Evolutionary conservation across 176 grass and related monocot genomes (phyloP).

Genomic region (Hordeum marinum): DNA sequence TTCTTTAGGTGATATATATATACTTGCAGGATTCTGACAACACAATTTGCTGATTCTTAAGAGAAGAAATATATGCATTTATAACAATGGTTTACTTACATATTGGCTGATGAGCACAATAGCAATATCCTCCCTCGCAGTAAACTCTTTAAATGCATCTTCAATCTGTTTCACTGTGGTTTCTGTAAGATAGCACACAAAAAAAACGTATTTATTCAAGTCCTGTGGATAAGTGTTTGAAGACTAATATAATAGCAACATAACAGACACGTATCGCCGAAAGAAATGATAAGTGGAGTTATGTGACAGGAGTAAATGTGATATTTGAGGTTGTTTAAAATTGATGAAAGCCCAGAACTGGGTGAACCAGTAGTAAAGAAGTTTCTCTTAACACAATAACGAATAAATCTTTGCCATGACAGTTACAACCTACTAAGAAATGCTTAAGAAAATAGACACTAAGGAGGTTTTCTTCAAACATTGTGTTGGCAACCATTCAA

Average conservation of each 20-base stretch:
- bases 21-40: background rate
- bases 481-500: background rate
- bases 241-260: background rate
- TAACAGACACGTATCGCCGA: background rate
- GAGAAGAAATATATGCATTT: background rate
- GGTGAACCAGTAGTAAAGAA: background rate
- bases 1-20: background rate
- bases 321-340: background rate
- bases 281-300: background rate
- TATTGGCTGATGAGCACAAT: slow-evolving; percentile 89
- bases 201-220: background rate
- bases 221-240: background rate
- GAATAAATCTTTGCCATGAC: background rate
- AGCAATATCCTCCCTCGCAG: slow-evolving; percentile 66
- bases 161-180: slow-evolving; percentile 80
- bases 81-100: slow-evolving; percentile 38
- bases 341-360: background rate
- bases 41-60: background rate
- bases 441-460: background rate
- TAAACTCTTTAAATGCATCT: slow-evolving; percentile 84
- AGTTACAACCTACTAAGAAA: too few species aligned
- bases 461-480: background rate
- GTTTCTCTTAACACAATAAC: background rate
- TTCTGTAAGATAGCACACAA: slow-evolving; percentile 34
- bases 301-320: background rate